These are phyloP conservation scores for Microstroma glucosiphilum DNA, from an alignment of 1,284 basidiomycete species.

Conservation along the genomic window DNA sequence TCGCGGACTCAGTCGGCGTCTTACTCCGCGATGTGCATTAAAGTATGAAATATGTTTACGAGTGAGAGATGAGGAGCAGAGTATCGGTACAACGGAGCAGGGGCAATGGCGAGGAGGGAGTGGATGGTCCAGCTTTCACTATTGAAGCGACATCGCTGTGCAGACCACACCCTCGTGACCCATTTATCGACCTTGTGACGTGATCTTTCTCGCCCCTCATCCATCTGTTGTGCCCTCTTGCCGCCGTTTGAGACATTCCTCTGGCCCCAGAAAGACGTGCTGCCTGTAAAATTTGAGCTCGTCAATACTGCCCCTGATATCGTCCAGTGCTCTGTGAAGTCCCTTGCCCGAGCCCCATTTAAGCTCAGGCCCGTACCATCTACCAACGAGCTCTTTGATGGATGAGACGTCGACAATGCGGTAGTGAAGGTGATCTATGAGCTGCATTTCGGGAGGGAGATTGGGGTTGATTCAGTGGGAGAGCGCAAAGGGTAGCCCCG, in stretches of 20 bases:
- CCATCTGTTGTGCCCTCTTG: background rate
- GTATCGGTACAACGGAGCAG: too few relatives aligned
- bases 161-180: too few relatives aligned
- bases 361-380: slow-evolving; percentile 63
- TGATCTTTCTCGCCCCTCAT: background rate
- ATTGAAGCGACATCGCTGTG: too few relatives aligned
- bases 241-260: background rate
- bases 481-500: background rate
- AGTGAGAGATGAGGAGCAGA: too few relatives aligned
- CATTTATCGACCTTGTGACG: too few relatives aligned
- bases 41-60: too few relatives aligned
- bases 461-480: slow-evolving; percentile 12
- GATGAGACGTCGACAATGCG: slow-evolving; percentile 56
- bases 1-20: too few relatives aligned
- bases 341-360: slow-evolving; percentile 40
- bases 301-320: slow-evolving; percentile 67
- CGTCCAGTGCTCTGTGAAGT: slow-evolving; percentile 60
- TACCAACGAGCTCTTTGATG: slow-evolving; percentile 72
- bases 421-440: slow-evolving; percentile 54
- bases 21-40: too few relatives aligned
- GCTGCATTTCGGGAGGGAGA: slow-evolving; percentile 2
- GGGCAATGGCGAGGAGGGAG: too few relatives aligned
- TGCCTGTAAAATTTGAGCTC: slow-evolving; percentile 53
- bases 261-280: slow-evolving; percentile 44
- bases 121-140: too few relatives aligned